Evolutionary conservation across 768 basidiomycete species (phyloP).

Genomic region (Xerocomellus amylosporus): DNA sequence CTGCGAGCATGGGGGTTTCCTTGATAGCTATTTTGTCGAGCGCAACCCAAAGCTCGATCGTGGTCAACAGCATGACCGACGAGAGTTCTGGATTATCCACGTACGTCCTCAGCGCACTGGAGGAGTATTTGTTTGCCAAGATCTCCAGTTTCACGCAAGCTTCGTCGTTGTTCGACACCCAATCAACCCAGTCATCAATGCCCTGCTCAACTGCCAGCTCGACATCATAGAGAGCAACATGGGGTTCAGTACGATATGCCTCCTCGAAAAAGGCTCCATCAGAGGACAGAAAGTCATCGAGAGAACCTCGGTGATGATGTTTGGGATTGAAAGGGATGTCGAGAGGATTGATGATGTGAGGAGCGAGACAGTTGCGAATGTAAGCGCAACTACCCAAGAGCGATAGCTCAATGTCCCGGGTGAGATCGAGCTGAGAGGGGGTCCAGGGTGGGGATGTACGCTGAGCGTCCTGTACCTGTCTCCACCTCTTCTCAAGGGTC

Average conservation of each 20-base stretch:
- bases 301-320: constrained; percentile 6
- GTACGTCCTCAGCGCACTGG: constrained; percentile 27
- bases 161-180: constrained; percentile 1
- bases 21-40: constrained; percentile 27
- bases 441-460: constrained; percentile 29
- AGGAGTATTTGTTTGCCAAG: constrained; percentile 29
- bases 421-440: constrained; percentile 27
- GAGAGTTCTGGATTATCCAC: constrained; percentile 34
- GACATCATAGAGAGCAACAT: constrained; percentile 34
- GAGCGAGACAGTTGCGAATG: constrained; percentile 20
- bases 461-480: constrained; percentile 28
- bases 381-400: constrained; percentile 31
- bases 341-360: not conserved
- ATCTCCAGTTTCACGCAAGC: constrained; percentile 15
- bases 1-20: constrained; percentile 24
- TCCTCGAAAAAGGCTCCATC: constrained; percentile 8
- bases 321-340: not conserved
- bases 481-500: constrained; percentile 37
- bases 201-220: constrained; percentile 32
- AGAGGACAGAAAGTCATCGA: not conserved
- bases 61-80: constrained; percentile 42
- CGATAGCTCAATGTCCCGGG: constrained; percentile 33
- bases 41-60: constrained; percentile 36
- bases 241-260: constrained; percentile 5
- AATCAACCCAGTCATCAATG: constrained; percentile 34